phyloP scores from a whole-genome alignment of 345 rosid species.

The Sisymbrium altissimum region DNA sequence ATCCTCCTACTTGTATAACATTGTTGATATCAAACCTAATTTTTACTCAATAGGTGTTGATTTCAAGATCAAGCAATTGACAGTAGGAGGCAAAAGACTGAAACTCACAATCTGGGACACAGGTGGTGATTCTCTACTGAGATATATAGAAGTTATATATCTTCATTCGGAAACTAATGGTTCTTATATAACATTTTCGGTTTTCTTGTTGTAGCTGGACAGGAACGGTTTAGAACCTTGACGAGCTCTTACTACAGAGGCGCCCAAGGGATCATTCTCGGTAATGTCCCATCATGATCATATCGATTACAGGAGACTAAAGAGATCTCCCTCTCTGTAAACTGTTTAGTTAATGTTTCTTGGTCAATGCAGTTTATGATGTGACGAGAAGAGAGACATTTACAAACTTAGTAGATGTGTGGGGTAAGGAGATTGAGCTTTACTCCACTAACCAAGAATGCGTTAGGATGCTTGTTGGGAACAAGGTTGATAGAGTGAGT shows the following conservation, averaged over 20 bases:
- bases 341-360: not conserved
- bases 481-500: conserved; percentile 87
- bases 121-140: conserved; percentile 40
- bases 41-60: conserved; percentile 66
- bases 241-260: conserved; percentile 94
- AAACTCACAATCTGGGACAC: conserved; percentile 99
- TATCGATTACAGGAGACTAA: not conserved
- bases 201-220: conserved; percentile 70
- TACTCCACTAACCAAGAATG: conserved; percentile 77
- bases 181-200: not conserved
- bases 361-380: conserved; percentile 63
- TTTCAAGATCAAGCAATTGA: conserved; percentile 88
- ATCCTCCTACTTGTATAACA: not conserved
- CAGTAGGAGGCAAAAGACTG: conserved; percentile 72
- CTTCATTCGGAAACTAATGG: not conserved
- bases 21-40: not conserved
- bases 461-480: conserved; percentile 92
- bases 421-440: conserved; percentile 93
- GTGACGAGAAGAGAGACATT: conserved; percentile 90
- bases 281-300: conserved; percentile 40
- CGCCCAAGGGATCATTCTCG: conserved; percentile 91
- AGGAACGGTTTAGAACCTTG: conserved; percentile 88
- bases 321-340: not conserved
- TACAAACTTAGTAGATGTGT: conserved; percentile 77
- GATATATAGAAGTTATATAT: not conserved